Evolutionary conservation across 805 yeast species (phyloP).

Genomic region (Hanseniaspora osmophila): DNA sequence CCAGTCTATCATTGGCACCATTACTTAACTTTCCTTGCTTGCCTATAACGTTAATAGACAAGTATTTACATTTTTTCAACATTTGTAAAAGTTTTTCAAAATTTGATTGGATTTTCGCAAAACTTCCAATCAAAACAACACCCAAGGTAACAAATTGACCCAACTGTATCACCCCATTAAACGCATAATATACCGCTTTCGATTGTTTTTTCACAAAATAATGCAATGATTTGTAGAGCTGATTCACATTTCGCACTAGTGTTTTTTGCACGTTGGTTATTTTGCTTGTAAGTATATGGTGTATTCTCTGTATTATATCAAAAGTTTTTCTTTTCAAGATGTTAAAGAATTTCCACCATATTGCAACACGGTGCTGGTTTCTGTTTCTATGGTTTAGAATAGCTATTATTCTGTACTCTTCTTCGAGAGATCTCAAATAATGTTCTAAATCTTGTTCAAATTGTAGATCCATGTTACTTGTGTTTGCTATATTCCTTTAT

Average conservation of each 20-base stretch:
- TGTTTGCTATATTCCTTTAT: too few species aligned
- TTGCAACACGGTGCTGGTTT: constrained; percentile 60
- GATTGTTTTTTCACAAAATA: constrained; percentile 26
- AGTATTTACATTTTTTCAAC: neutral
- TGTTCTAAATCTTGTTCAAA: neutral
- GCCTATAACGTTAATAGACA: neutral
- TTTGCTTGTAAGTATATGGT: constrained; percentile 2
- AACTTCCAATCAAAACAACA: constrained; percentile 44
- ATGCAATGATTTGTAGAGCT: constrained; percentile 8
- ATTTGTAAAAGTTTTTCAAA: constrained; percentile 4
- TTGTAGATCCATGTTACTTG: neutral
- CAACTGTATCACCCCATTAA: constrained; percentile 52
- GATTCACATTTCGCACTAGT: constrained; percentile 7
- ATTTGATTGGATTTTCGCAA: constrained; percentile 30
- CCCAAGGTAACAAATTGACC: constrained; percentile 73
- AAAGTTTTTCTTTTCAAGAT: constrained; percentile 45
- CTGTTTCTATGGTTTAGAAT: constrained; percentile 54
- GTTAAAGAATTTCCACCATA: constrained; percentile 67
- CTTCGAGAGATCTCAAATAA: constrained; percentile 12
- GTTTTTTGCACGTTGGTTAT: constrained; percentile 5
- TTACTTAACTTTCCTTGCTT: too few species aligned
- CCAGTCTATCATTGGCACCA: too few species aligned
- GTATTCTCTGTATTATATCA: constrained; percentile 8
- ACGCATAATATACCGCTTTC: constrained; percentile 40
- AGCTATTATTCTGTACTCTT: constrained; percentile 47